These are phyloP conservation scores for Mycena amicta DNA, from an alignment of 768 basidiomycete genomes.

Conservation along the genomic window DNA sequence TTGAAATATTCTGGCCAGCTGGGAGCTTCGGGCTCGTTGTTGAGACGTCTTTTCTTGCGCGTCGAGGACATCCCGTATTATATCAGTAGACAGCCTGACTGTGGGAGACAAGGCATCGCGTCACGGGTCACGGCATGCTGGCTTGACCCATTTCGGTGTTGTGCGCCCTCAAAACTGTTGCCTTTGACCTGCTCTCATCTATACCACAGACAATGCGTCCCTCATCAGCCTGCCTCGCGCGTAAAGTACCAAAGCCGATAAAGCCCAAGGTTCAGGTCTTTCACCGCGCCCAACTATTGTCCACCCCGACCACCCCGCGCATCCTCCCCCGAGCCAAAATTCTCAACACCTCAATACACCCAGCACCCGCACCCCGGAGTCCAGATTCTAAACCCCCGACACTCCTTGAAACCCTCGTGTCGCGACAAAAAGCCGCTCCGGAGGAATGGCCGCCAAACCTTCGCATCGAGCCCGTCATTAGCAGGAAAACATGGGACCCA, in stretches of 20 bases:
- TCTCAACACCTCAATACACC: conserved; percentile 6
- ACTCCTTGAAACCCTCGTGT: conserved; percentile 45
- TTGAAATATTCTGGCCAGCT: conserved; percentile 70
- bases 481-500: conserved; percentile 40
- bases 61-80: conserved; percentile 14
- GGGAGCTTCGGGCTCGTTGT: conserved; percentile 22
- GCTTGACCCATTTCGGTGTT: too few species aligned
- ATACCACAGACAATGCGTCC: conserved; percentile 12
- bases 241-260: conserved; percentile 12
- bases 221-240: conserved; percentile 10
- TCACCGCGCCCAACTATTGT: neutral
- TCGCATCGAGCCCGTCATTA: conserved; percentile 50
- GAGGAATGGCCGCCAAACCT: conserved; percentile 50
- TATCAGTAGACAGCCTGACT: too few species aligned
- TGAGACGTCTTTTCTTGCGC: conserved; percentile 24
- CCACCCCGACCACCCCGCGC: neutral
- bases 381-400: conserved; percentile 25
- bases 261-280: conserved; percentile 17
- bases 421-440: conserved; percentile 40
- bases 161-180: too few species aligned
- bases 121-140: neutral
- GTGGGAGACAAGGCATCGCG: too few species aligned
- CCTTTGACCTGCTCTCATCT: neutral
- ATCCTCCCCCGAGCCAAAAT: neutral
- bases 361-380: conserved; percentile 15